These are phyloP conservation scores for Picochlorum sp. DNA, from an alignment of 139 green algal genomes.

Conservation along the genomic window DNA sequence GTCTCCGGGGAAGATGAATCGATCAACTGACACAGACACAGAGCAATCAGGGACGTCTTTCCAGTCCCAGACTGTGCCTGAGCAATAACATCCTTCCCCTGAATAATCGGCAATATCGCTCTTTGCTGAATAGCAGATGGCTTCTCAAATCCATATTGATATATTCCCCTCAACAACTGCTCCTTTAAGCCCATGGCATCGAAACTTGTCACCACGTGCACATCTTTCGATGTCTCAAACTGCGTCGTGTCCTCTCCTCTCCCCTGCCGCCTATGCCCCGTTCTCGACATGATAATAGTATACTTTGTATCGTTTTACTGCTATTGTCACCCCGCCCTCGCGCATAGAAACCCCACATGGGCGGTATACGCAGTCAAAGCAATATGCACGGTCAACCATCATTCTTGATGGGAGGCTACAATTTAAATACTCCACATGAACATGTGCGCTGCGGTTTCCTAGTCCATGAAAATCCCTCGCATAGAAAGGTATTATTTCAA, in stretches of 20 bases:
- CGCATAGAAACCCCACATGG: no score
- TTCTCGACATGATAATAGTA: no score
- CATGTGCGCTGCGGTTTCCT: no score
- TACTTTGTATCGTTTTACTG: no score
- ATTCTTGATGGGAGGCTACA: no score
- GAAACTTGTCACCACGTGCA: constrained; percentile 75
- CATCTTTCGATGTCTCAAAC: constrained; percentile 75
- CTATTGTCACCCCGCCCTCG: no score
- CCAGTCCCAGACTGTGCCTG: constrained; percentile 97
- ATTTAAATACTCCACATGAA: no score
- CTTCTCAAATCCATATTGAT: constrained; percentile 94
- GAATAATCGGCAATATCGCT: constrained; percentile 85
- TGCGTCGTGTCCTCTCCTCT: constrained; percentile 23
- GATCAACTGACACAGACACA: constrained; percentile 81
- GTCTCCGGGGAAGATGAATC: constrained; percentile 50
- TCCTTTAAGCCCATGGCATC: constrained; percentile 89
- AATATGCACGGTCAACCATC: no score
- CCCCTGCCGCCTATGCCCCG: no score
- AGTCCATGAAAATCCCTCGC: no score
- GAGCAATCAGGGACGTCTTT: constrained; percentile 93
- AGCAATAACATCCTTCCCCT: constrained; percentile 91
- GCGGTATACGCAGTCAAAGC: no score
- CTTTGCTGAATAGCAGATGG: constrained; percentile 98
- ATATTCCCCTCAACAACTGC: constrained; percentile 89
- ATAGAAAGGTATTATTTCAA: no score